phyloP scores from a whole-genome alignment of 1,284 basidiomycete species.

The Mycosarcoma mackinlayi region DNA sequence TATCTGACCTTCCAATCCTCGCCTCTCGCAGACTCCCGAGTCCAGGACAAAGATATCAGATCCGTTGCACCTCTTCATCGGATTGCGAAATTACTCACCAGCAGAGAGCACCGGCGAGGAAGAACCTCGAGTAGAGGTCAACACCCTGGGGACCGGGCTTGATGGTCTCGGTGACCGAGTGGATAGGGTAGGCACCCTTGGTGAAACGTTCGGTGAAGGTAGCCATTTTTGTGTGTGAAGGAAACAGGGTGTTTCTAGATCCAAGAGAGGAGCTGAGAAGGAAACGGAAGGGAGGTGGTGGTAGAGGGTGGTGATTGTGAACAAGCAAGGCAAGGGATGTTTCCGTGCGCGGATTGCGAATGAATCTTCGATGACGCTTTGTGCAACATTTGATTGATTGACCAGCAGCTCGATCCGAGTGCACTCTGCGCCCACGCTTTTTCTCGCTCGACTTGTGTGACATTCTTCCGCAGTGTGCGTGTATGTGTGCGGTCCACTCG shows the following conservation, averaged over 20 bases:
- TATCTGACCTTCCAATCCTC: no score
- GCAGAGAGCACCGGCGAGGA: conserved; percentile 86
- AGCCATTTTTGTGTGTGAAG: conserved; percentile 47
- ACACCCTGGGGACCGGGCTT: conserved; percentile 59
- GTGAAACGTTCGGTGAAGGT: conserved; percentile 54
- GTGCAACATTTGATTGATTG: not conserved
- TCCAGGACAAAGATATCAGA: no score
- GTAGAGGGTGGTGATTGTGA: conserved; percentile 10
- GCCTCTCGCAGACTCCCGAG: no score
- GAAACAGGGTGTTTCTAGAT: not conserved
- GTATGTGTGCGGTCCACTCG: no score
- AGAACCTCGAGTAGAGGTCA: conserved; percentile 71
- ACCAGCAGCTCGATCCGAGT: no score
- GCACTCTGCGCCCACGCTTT: no score
- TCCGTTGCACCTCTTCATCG: no score
- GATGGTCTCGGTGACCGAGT: conserved; percentile 55
- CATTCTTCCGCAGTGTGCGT: no score
- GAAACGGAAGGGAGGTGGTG: conserved; percentile 6
- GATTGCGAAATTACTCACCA: conserved; percentile 70
- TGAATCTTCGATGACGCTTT: conserved; percentile 7
- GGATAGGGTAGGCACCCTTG: conserved; percentile 61
- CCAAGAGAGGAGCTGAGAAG: not conserved
- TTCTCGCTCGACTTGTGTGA: no score
- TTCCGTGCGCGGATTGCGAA: conserved; percentile 9
- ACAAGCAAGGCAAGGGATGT: conserved; percentile 4